phyloP scores from a whole-genome alignment of 495 filamentous ascomycete genomes.

The Astrothelium subdiscretum region DNA sequence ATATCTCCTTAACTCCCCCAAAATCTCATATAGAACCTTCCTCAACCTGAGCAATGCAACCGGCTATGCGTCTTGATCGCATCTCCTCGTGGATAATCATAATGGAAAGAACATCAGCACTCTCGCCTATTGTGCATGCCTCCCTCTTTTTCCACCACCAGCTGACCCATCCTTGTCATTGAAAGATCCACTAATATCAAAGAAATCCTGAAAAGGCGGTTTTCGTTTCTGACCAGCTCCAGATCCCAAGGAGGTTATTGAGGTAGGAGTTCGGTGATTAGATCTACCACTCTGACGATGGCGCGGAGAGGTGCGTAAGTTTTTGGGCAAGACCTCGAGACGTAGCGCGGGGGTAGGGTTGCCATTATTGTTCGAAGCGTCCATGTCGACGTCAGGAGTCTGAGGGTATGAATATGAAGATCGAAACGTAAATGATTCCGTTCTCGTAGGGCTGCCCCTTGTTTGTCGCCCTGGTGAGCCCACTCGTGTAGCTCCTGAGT shows the following conservation, averaged over 20 bases:
- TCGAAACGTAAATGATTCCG: slow-evolving; percentile 55
- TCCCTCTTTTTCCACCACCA: slow-evolving; percentile 51
- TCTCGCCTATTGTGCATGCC: slow-evolving; percentile 44
- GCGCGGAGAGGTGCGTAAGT: slow-evolving; percentile 39
- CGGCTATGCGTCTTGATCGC: neutral
- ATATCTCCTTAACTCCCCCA: neutral
- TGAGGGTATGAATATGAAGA: slow-evolving; percentile 51
- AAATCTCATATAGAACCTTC: neutral
- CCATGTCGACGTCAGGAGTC: slow-evolving; percentile 46
- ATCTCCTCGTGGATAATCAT: neutral
- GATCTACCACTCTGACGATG: slow-evolving; percentile 33
- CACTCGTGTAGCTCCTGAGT: neutral
- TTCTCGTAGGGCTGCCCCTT: neutral
- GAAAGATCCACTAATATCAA: slow-evolving; percentile 59
- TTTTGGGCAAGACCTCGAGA: slow-evolving; percentile 42
- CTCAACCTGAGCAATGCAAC: neutral
- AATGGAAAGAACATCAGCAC: neutral
- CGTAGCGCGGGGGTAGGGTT: slow-evolving; percentile 21
- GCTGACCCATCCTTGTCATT: slow-evolving; percentile 52
- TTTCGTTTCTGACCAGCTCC: slow-evolving; percentile 70
- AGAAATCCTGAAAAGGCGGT: slow-evolving; percentile 65
- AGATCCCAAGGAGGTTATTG: slow-evolving; percentile 35
- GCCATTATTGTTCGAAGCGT: slow-evolving; percentile 13
- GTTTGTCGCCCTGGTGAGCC: neutral
- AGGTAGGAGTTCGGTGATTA: slow-evolving; percentile 34